phyloP scores from a whole-genome alignment of 2,329 filamentous ascomycete species.

The Alternaria dauci region DNA sequence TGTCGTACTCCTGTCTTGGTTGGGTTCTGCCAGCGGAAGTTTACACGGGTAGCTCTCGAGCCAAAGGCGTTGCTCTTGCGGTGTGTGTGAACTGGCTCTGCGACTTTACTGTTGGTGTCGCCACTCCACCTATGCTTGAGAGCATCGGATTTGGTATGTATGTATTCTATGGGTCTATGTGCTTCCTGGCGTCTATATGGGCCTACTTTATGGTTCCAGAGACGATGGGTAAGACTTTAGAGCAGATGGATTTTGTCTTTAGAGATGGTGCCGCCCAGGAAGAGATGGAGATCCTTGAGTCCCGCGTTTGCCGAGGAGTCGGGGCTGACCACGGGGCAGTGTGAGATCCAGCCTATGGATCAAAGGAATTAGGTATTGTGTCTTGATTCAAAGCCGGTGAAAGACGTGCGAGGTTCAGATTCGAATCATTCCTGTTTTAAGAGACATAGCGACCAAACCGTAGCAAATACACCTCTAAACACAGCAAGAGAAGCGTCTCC shows the following conservation, averaged over 20 bases:
- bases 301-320: too few relatives aligned
- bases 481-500: too few relatives aligned
- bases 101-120: constrained; percentile 61
- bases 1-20: constrained; percentile 54
- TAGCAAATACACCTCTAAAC: too few relatives aligned
- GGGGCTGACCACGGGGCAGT: too few relatives aligned
- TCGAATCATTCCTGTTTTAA: too few relatives aligned
- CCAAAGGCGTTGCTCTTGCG: constrained; percentile 55
- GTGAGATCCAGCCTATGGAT: too few relatives aligned
- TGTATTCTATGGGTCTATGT: constrained; percentile 4
- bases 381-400: too few relatives aligned
- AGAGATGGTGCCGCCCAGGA: constrained; percentile 20
- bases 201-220: constrained; percentile 12
- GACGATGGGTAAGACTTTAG: constrained; percentile 12
- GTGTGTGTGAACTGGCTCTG: constrained; percentile 7
- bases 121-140: constrained; percentile 60
- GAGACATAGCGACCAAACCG: too few relatives aligned
- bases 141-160: constrained; percentile 4
- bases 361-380: too few relatives aligned
- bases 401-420: too few relatives aligned
- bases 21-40: constrained; percentile 22
- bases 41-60: constrained; percentile 15
- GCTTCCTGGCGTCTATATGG: neutral
- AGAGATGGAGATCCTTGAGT: constrained; percentile 14
- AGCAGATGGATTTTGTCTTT: constrained; percentile 13